phyloP scores from a whole-genome alignment of 1,139 yeast genomes.

The Yamadazyma oceani region DNA sequence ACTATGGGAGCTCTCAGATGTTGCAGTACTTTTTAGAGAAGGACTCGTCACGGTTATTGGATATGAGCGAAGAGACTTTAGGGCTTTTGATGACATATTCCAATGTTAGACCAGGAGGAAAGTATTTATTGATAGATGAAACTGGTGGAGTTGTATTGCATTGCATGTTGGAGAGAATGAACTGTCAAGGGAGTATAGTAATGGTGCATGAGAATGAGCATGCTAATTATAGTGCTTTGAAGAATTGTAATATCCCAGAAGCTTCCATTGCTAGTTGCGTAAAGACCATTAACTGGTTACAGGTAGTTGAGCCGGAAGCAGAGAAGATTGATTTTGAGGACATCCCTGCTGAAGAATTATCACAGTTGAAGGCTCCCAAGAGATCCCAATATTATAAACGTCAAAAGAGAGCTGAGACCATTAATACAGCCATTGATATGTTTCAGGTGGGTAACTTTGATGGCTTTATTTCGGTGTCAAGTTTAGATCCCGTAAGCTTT shows the following conservation, averaged over 20 bases:
- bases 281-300: conserved; percentile 73
- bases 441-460: conserved; percentile 63
- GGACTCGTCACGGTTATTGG: conserved; percentile 72
- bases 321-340: conserved; percentile 53
- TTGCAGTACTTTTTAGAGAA: conserved; percentile 71
- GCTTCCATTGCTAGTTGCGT: conserved; percentile 55
- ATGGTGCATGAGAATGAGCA: conserved; percentile 91
- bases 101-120: conserved; percentile 86
- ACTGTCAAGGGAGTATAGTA: conserved; percentile 74
- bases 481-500: conserved; percentile 67
- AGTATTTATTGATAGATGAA: conserved; percentile 84
- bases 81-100: conserved; percentile 76
- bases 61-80: conserved; percentile 79
- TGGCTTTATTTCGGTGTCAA: conserved; percentile 71
- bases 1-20: conserved; percentile 73
- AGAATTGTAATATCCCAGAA: conserved; percentile 62
- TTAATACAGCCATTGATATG: conserved; percentile 52
- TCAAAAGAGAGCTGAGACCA: conserved; percentile 54
- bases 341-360: conserved; percentile 51
- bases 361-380: conserved; percentile 57
- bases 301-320: conserved; percentile 75
- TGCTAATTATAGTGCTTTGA: conserved; percentile 71
- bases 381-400: conserved; percentile 69
- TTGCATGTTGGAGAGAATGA: conserved; percentile 88
- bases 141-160: conserved; percentile 84